phyloP scores from a whole-genome alignment of 495 filamentous ascomycete species.

The Penicillium crystallinum region DNA sequence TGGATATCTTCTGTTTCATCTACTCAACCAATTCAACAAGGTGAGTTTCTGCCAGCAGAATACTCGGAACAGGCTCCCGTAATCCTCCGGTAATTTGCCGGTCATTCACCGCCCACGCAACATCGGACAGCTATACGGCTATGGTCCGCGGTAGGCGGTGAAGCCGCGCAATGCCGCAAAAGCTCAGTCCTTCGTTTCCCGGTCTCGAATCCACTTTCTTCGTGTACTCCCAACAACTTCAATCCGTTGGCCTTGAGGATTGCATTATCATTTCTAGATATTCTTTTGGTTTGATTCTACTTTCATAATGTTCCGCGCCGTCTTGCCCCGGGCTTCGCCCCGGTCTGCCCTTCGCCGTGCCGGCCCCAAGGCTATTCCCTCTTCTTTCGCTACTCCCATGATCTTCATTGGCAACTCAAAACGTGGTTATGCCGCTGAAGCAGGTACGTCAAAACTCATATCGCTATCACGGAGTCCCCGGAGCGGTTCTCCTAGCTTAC shows the following conservation, averaged over 20 bases:
- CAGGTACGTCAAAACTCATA: conserved; percentile 52
- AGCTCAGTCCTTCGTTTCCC: conserved; percentile 32
- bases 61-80: background rate
- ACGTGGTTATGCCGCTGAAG: conserved; percentile 73
- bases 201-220: conserved; percentile 21
- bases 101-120: background rate
- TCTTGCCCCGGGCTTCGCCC: conserved; percentile 61
- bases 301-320: conserved; percentile 64
- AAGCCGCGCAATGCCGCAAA: conserved; percentile 26
- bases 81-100: background rate
- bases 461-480: background rate
- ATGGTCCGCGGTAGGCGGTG: background rate
- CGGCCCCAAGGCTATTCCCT: conserved; percentile 42
- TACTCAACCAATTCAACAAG: background rate
- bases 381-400: conserved; percentile 51
- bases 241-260: conserved; percentile 26
- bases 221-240: conserved; percentile 24
- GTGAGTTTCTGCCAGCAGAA: background rate
- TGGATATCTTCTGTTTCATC: background rate
- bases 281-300: conserved; percentile 20
- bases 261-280: conserved; percentile 15
- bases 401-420: conserved; percentile 54
- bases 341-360: conserved; percentile 55
- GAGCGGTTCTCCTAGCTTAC: conserved; percentile 12
- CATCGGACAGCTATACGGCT: background rate